Conservation (phyloP, 257 asterid species). For the Verbena officinalis region DNA sequence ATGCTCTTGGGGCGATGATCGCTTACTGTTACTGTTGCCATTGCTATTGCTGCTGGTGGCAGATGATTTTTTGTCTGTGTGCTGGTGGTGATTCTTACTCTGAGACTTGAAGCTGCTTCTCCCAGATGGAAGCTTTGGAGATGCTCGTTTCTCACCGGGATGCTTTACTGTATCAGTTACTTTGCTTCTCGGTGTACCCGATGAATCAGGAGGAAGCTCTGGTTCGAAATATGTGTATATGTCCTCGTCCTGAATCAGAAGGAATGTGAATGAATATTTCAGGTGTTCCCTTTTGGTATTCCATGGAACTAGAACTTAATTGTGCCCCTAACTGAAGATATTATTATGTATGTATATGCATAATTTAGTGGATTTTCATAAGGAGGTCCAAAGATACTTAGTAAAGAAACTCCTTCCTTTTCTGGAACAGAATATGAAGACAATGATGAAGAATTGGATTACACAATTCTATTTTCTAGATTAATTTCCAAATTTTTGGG, state of each 20-base stretch:
- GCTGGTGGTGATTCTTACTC: conserved; percentile 36
- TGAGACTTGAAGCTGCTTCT: conserved; percentile 48
- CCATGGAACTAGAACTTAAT: no score
- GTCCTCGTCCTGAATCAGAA: conserved; percentile 72
- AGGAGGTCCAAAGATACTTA: no score
- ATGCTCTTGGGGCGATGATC: conserved; percentile 35
- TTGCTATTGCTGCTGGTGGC: conserved; percentile 36
- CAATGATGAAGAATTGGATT: no score
- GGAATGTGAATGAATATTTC: neutral
- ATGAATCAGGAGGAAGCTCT: conserved; percentile 64
- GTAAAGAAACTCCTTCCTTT: no score
- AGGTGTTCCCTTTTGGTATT: neutral
- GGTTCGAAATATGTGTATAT: conserved; percentile 80
- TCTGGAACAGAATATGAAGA: no score
- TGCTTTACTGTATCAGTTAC: conserved; percentile 39
- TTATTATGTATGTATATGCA: no score
- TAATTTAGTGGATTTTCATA: no score
- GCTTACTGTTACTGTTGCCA: conserved; percentile 34
- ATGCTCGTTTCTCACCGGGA: conserved; percentile 43
- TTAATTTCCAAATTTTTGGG: neutral
- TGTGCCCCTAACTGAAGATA: no score
- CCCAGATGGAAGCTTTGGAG: conserved; percentile 43
- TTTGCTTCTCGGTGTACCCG: conserved; percentile 47
- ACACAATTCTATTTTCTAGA: neutral
- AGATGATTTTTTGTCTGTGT: conserved; percentile 39